These are phyloP conservation scores for Pestalotiopsis sp. DNA, from an alignment of 2,329 filamentous ascomycete species.

Conservation along the genomic window DNA sequence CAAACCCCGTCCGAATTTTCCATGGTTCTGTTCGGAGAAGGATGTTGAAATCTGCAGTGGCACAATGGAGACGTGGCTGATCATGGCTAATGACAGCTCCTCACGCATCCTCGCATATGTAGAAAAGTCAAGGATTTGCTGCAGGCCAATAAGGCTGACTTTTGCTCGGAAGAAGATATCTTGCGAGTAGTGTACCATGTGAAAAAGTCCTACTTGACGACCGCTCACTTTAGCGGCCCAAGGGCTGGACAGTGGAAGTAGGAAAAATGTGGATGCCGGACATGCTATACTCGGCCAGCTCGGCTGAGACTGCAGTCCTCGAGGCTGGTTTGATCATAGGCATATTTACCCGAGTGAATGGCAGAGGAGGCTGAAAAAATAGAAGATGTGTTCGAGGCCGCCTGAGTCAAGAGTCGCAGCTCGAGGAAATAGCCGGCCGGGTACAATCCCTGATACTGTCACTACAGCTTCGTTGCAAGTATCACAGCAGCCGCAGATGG, in stretches of 20 bases:
- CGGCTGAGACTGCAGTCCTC: neutral
- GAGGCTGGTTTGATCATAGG: neutral
- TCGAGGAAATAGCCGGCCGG: neutral
- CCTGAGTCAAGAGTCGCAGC: neutral
- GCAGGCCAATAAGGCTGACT: neutral
- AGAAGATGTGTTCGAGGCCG: neutral
- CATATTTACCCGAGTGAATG: neutral
- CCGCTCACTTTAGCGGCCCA: neutral
- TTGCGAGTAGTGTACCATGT: neutral
- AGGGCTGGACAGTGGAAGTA: neutral
- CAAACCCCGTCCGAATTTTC: neutral
- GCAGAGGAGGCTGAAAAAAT: neutral
- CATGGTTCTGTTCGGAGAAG: neutral
- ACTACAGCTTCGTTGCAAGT: neutral
- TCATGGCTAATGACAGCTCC: neutral
- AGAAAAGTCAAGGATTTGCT: neutral
- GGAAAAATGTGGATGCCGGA: neutral
- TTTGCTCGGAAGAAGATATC: neutral
- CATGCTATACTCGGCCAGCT: neutral
- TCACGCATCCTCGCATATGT: neutral
- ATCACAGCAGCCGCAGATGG: neutral
- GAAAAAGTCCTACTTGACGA: neutral
- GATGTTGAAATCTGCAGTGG: neutral
- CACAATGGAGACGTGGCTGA: neutral
- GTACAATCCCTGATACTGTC: neutral